Evolutionary conservation across 2,329 filamentous ascomycete species (phyloP), one percentile per base, ranked within the genome.

Genomic region (Diaporthe ilicicola): DNA sequence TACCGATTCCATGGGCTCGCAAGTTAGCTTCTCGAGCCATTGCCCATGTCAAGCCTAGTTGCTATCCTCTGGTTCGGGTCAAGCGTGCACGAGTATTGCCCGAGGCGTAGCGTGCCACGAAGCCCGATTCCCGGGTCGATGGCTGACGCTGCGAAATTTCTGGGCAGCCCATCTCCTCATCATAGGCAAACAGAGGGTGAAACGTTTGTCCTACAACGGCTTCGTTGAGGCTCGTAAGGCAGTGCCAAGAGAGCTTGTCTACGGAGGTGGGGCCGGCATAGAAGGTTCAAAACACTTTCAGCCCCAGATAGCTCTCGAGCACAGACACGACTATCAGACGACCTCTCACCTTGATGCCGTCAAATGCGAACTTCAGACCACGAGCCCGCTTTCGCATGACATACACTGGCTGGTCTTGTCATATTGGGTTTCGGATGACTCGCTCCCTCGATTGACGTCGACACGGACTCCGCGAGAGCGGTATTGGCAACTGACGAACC

Each of bases 281-380:
- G 51, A 69, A 46, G 13, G 70, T 71, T 71, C 50, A 55, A 71
- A 65, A 69, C 66, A n/a, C 66, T 54, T 46, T 32, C 24, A 55
- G 54, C 55, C 64, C 64, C 46, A 68, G 34, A 66, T 44, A 56
- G 29, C 29, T 42, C 44, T 53, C 34, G 9, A 55, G 39, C 66
- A 71, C 66, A 69, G 50, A 64, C 56, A 27, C 42, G 7, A 64
- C 24, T 29, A 56, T 72, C 22, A 32, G 66, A 59, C 42, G 55
- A 65, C 32, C 46, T 44, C 50, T 24, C 48, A 24, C 19, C 24
- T 17, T 32, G 29, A 39, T 39, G 32, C 44, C 17, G n/a, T 39
- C 9, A 12, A 44, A 44, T 69, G 39, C 29, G 19, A 62, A 22
- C 17, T 62, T 32, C 54, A 24, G 62, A 53, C 27, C 53, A 48